These are phyloP conservation scores for Alternaria gaisen DNA, from an alignment of 2,329 filamentous ascomycete species.

Conservation along the genomic window DNA sequence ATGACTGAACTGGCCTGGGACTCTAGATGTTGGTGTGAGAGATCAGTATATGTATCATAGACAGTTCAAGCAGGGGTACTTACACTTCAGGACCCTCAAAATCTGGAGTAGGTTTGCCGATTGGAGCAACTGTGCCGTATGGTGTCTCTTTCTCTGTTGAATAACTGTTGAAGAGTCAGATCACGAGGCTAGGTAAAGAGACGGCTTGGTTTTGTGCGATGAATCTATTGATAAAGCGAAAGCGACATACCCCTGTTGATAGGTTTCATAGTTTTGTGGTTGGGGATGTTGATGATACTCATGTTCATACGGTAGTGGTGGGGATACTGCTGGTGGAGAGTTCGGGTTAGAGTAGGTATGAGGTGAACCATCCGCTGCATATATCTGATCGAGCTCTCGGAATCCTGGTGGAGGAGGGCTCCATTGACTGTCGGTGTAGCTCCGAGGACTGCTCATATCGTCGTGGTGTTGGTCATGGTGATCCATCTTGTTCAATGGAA, in stretches of 20 bases:
- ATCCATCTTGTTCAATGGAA: conserved; percentile 24
- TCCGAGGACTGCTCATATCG: conserved; percentile 21
- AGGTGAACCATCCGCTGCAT: conserved; percentile 17
- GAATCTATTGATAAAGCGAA: background rate
- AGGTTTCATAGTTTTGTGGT: conserved; percentile 15
- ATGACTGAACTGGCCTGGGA: conserved; percentile 26
- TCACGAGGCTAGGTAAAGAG: background rate
- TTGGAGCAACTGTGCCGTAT: conserved; percentile 16
- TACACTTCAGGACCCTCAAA: conserved; percentile 33
- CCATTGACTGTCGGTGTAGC: conserved; percentile 28
- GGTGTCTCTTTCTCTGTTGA: conserved; percentile 35
- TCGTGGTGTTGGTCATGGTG: conserved; percentile 24
- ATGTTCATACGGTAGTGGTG: conserved; percentile 27
- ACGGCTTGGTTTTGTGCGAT: background rate
- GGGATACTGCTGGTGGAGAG: conserved; percentile 27
- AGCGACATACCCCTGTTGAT: conserved; percentile 25
- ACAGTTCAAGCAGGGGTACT: background rate
- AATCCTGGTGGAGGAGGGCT: conserved; percentile 33
- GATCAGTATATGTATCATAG: background rate
- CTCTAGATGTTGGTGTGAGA: conserved; percentile 7
- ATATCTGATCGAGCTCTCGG: conserved; percentile 30
- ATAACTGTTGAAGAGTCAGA: conserved; percentile 25
- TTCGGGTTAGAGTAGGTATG: conserved; percentile 17
- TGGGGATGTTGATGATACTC: conserved; percentile 19
- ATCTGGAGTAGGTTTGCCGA: conserved; percentile 27